Evolutionary conservation across 495 filamentous ascomycete species (phyloP), one percentile per base, ranked within the genome.

Genomic region (Sabuloglossum arenarium): DNA sequence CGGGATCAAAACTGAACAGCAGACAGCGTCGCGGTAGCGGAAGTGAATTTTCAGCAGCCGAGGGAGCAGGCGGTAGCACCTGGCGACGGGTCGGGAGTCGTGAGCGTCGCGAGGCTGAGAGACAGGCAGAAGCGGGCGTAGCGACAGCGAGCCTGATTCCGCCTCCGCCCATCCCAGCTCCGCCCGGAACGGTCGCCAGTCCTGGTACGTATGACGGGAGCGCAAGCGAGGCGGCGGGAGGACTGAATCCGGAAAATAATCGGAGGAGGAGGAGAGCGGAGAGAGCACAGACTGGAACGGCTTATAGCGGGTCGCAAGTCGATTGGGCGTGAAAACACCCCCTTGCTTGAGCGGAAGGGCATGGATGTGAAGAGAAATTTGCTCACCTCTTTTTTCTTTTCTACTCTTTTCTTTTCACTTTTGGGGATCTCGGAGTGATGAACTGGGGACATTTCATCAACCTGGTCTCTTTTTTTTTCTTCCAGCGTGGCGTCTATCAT

Each of bases 1-100:
- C 39, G 4, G 39, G 39, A 43, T 23, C 39, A n/a, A 21, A 21
- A 6, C 53, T 19, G 8, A 21, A 43, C 0, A 34, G 53, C 25
- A 39, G 55, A 16, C 55, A 47, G 16, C 34, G 42, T 2, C 32
- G 55, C 6, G 55, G 46, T 24, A 56, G 55, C 23, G 55, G 46
- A 19, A 56, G 55, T 47, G 55, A 56, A 25, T 27, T 56, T 25
- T 28, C 55, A n/a, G 42, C 19, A 9, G 29, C 39, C 27, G 54
- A 56, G 6, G 52, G 19, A 23, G 54, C 27, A 6, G 27, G 21
- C 34, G n/a, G n/a, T 8, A 39, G 6, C 24, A 32, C 29, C 11
- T 56, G 55, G 55, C 55, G 42, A 31, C n/a, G 42, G 14, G 55
- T 51, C 6, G 55, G 51, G 46, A 39, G 21, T n/a, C 16, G 51